Conservation (phyloP, 306 rosid genomes). For the Heteromeles arbutifolia region DNA sequence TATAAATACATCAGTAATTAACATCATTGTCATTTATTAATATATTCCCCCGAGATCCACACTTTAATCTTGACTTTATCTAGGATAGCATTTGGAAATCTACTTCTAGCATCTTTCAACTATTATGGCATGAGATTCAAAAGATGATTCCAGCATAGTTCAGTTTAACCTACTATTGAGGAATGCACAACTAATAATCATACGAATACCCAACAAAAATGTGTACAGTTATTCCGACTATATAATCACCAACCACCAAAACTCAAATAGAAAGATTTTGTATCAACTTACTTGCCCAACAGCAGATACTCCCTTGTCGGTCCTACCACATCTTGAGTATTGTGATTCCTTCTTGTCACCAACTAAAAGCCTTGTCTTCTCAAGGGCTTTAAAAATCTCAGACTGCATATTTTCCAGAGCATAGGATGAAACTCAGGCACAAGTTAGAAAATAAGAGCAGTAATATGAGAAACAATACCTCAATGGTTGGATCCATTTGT, state of each 20-base stretch:
- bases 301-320: conserved; percentile 93
- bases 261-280: not conserved
- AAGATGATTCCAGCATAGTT: not conserved
- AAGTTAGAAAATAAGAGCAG: not conserved
- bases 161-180: not conserved
- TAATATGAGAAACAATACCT: conserved; percentile 40
- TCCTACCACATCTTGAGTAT: conserved; percentile 96
- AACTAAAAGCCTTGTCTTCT: conserved; percentile 63
- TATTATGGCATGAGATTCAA: not conserved
- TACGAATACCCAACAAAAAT: not conserved
- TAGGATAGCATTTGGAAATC: not conserved
- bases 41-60: not conserved
- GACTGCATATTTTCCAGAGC: conserved; percentile 42
- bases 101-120: not conserved
- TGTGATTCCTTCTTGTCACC: conserved; percentile 79
- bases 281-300: conserved; percentile 82
- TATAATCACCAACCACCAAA: not conserved
- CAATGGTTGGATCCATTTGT: conserved; percentile 83
- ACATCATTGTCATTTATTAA: not conserved
- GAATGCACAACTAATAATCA: not conserved
- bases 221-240: not conserved
- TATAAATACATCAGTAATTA: too few species aligned
- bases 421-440: not conserved
- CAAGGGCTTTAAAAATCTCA: conserved; percentile 74
- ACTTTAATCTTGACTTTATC: not conserved